A percentile compares a stretch with the other conserved stretches of the same genome.
Conservation (phyloP, 305 asterid species). For the Fraxinus baroniana region DNA sequence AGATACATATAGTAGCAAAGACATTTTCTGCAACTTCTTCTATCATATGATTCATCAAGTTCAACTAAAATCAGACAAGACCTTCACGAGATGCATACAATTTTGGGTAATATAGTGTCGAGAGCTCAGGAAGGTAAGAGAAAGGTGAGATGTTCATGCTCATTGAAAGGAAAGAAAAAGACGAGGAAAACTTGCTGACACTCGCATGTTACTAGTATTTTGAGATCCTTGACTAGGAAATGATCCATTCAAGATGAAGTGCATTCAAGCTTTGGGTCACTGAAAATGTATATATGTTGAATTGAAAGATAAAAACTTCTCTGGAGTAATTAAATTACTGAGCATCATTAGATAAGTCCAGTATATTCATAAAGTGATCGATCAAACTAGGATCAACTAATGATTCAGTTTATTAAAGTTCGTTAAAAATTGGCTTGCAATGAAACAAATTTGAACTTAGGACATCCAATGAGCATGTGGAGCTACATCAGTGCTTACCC, state of each 20-base stretch:
- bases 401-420: background rate
- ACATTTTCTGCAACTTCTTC: background rate
- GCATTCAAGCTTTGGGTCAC: background rate
- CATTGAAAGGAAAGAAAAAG: background rate
- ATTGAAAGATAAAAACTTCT: background rate
- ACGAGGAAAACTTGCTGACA: background rate
- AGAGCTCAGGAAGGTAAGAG: background rate
- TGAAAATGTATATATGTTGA: background rate
- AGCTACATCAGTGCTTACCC: slow-evolving; percentile 45
- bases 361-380: background rate
- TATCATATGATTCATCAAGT: background rate
- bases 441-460: background rate
- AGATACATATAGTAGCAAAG: background rate
- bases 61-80: background rate
- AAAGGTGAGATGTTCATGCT: background rate
- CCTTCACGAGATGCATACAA: background rate
- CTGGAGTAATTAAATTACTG: background rate
- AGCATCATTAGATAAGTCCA: background rate
- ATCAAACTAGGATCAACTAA: background rate
- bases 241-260: background rate
- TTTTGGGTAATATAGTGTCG: background rate
- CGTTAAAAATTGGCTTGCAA: background rate
- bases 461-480: background rate
- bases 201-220: background rate
- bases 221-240: background rate